Percentiles rank a stretch among this genome's conserved stretches.
These are phyloP conservation scores for Primulina eburnea DNA, from an alignment of 257 asterid species.

Conservation along the genomic window DNA sequence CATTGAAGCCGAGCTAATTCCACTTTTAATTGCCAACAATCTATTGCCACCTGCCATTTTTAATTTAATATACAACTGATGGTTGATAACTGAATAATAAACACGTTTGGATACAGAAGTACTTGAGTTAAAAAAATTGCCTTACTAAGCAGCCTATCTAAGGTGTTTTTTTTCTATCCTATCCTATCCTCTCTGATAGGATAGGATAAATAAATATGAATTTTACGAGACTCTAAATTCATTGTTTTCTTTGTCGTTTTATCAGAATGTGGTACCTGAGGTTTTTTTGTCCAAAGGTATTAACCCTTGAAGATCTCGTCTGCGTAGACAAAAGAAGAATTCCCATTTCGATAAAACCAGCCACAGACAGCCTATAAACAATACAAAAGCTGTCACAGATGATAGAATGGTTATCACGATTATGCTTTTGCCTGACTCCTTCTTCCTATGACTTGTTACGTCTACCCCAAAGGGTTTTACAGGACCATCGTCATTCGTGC, in stretches of 20 bases:
- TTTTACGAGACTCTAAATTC: too few relatives aligned
- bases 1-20: slow-evolving; percentile 51
- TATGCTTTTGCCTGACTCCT: slow-evolving; percentile 39
- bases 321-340: slow-evolving; percentile 22
- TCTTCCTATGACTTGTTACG: slow-evolving; percentile 49
- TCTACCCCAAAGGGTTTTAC: slow-evolving; percentile 82
- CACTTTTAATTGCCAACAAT: slow-evolving; percentile 45
- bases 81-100: too few relatives aligned
- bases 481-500: slow-evolving; percentile 39
- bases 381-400: slow-evolving; percentile 58
- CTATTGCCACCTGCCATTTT: slow-evolving; percentile 48
- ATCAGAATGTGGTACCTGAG: slow-evolving; percentile 40
- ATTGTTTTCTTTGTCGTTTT: background rate
- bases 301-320: slow-evolving; percentile 32
- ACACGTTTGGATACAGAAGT: too few relatives aligned
- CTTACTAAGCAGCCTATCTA: too few relatives aligned
- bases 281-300: slow-evolving; percentile 41
- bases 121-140: too few relatives aligned
- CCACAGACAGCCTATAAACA: slow-evolving; percentile 56
- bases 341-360: slow-evolving; percentile 49
- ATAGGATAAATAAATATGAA: too few relatives aligned
- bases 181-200: too few relatives aligned
- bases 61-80: background rate
- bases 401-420: slow-evolving; percentile 56
- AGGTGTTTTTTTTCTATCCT: too few relatives aligned